Percentiles rank a stretch among this genome's conserved stretches.
phyloP scores from a whole-genome alignment of 169 alveolate species.

The Plasmodium yoelii region DNA sequence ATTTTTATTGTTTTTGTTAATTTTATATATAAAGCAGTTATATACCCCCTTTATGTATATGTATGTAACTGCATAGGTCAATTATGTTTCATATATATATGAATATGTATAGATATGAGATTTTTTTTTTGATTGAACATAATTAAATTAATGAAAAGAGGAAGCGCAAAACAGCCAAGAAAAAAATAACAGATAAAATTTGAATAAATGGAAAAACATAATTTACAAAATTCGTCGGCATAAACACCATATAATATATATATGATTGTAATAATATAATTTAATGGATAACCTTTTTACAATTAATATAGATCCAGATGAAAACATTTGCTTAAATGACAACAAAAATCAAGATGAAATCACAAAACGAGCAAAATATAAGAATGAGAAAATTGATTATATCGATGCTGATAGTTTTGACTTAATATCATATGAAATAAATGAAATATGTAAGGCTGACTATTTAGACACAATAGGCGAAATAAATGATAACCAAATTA shows the following conservation, averaged over 20 bases:
- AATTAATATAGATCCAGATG: slow-evolving; percentile 70
- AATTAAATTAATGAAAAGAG: no score
- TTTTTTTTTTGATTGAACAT: no score
- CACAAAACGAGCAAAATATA: background rate
- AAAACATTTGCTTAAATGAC: slow-evolving; percentile 44
- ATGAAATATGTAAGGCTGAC: slow-evolving; percentile 22
- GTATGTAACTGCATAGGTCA: no score
- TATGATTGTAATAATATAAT: slow-evolving; percentile 7
- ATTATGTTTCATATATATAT: no score
- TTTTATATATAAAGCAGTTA: no score
- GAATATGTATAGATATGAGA: no score
- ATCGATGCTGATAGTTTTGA: background rate
- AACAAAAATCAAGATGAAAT: slow-evolving; percentile 4
- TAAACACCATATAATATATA: slow-evolving; percentile 5
- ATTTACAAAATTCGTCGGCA: background rate
- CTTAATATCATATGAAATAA: slow-evolving; percentile 15
- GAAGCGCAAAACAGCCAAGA: no score
- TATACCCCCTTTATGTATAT: no score
- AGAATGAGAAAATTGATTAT: background rate
- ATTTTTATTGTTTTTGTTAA: no score
- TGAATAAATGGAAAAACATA: background rate
- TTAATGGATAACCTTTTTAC: slow-evolving; percentile 75
- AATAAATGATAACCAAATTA: slow-evolving; percentile 28
- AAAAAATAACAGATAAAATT: no score
- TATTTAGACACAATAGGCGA: slow-evolving; percentile 32